Base-by-base conservation (phyloP, 139 green algal genomes). In the Zygnema circumcarinatum region DNA sequence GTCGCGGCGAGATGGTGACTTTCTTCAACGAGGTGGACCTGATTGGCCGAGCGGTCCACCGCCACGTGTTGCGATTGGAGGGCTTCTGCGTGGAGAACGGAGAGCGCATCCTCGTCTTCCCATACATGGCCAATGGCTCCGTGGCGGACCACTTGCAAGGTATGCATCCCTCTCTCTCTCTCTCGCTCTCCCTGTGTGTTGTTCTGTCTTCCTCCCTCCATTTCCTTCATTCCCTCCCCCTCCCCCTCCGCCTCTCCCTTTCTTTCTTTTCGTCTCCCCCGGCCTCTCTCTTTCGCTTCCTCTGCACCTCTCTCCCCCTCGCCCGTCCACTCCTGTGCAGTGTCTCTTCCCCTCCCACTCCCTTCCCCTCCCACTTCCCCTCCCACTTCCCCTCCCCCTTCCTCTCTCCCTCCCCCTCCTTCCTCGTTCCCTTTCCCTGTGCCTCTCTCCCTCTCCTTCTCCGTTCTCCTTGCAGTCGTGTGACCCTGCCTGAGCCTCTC, bases 21-120 rank as follows among this genome's bases (percentile, higher is more conserved):
- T 94, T 94, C 76, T 88, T 90, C 54, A 84, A 91, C 21, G 92
- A 94, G 42, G 88, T 92, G n/a, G 75, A 67, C 67, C 89, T 88
- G 53, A 79, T 94, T 81, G 47, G n/a, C 73, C 39, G 67, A 0
- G 69, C 87, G 1, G 40, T 67, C 7, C 89, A 94, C 69, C 38
- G 42, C 36, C 85, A 92, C 69, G 40, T 94, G 2, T 67, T 93
- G 0, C 67, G 35, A 0, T 67, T 93, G 35, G 56, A 93, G 33
- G 92, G 92, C 41, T 87, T 88, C 39, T 94, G 92, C 56, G 74
- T 88, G 2, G 90, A 92, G 1, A 38, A 38, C n/a, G 54, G 54
- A 38, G 79, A 86, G 53, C 47, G 79, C 21, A 25, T 81, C 1
- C 32, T 86, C 0, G 79, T 86, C 22, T 86, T 79, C 29, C 79